Conservation (phyloP, 331 rosid species). For the Quercus lobata region DNA sequence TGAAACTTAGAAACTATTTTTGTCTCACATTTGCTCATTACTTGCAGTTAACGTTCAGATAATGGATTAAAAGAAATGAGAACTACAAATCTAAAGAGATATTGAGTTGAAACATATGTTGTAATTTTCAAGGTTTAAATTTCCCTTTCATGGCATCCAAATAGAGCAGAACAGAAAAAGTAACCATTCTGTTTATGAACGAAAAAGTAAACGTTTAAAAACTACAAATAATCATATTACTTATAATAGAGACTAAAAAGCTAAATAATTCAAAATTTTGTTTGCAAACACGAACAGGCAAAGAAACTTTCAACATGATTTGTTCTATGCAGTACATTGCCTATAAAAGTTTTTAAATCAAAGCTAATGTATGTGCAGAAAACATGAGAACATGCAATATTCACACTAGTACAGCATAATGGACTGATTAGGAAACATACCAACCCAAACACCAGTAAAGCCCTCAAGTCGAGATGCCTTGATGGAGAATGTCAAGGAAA, state of each 20-base stretch:
- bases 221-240: too few species aligned
- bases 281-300: too few species aligned
- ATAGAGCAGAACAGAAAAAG: background rate
- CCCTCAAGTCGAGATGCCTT: conserved; percentile 69
- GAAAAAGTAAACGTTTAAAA: too few species aligned
- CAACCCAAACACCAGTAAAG: conserved; percentile 91
- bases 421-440: conserved; percentile 27
- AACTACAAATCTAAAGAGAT: background rate
- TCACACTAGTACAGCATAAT: background rate
- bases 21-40: background rate
- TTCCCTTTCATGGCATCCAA: background rate
- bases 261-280: background rate
- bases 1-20: background rate
- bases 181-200: too few species aligned
- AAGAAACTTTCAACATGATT: background rate
- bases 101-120: background rate
- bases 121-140: background rate
- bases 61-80: background rate
- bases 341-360: background rate
- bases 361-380: background rate
- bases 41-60: background rate
- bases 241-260: background rate
- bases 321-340: background rate
- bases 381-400: background rate
- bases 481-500: conserved; percentile 65